A percentile compares a stretch with the other conserved stretches of the same genome.
phyloP scores from a whole-genome alignment of 257 asterid species.

The Rehmannia glutinosa region DNA sequence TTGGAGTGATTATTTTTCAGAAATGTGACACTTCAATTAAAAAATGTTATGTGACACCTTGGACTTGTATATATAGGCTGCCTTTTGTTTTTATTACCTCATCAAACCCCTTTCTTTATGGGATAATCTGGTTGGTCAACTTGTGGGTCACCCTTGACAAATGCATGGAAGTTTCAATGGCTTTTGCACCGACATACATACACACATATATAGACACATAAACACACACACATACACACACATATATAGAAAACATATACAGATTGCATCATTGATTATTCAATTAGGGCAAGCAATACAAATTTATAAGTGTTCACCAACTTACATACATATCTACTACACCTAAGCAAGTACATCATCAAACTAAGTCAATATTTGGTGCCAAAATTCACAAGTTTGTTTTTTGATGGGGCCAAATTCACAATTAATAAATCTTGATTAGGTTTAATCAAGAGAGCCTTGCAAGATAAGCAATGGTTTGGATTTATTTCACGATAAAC shows the following conservation, averaged over 20 bases:
- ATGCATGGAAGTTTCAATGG: conserved; percentile 31
- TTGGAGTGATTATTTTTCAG: neutral
- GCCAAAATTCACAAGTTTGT: neutral
- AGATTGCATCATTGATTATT: neutral
- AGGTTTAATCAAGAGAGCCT: neutral
- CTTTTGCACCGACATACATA: too few relatives aligned
- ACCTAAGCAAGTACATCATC: conserved; percentile 22
- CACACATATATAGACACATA: too few relatives aligned
- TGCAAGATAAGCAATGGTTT: too few relatives aligned
- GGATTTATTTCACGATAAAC: too few relatives aligned
- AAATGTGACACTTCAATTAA: conserved; percentile 2
- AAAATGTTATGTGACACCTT: conserved; percentile 16
- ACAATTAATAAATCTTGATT: neutral
- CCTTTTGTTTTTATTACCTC: conserved; percentile 29
- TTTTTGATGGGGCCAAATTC: too few relatives aligned
- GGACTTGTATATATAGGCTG: conserved; percentile 16
- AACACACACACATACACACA: too few relatives aligned
- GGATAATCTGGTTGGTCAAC: conserved; percentile 35
- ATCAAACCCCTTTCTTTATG: conserved; percentile 15
- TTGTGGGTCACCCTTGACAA: conserved; percentile 18
- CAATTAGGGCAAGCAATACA: neutral
- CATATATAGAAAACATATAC: too few relatives aligned
- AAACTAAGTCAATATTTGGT: conserved; percentile 21
- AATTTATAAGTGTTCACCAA: neutral
- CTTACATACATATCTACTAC: conserved; percentile 2